Conservation (phyloP, 257 asterid species). For the Verbena officinalis region DNA sequence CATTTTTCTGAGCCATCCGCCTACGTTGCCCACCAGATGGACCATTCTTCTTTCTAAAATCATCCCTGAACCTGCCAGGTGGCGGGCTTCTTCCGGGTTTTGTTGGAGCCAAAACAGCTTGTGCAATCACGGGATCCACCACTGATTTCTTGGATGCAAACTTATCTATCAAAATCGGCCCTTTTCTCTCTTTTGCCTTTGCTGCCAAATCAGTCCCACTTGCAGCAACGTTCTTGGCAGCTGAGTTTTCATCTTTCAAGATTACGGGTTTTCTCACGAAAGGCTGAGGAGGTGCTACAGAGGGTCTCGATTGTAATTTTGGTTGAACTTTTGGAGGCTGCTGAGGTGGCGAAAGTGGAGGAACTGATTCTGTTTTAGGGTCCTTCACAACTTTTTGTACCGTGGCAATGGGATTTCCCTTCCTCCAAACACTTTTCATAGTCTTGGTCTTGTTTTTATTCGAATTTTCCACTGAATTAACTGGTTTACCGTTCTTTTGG, state of each 20-base stretch:
- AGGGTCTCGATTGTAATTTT: constrained; percentile 68
- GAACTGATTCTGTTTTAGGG: constrained; percentile 41
- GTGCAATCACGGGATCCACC: constrained; percentile 72
- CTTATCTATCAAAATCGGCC: constrained; percentile 85
- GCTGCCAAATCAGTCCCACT: constrained; percentile 45
- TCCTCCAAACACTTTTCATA: constrained; percentile 89
- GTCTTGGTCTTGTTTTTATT: constrained; percentile 51
- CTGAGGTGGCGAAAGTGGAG: constrained; percentile 53
- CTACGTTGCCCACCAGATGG: constrained; percentile 66
- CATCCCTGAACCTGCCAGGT: constrained; percentile 71
- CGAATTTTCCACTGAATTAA: constrained; percentile 41
- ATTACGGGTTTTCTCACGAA: constrained; percentile 69
- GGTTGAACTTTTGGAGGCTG: constrained; percentile 69
- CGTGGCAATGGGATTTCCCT: constrained; percentile 83
- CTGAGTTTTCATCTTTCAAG: constrained; percentile 80
- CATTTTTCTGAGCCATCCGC: constrained; percentile 48
- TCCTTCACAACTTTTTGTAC: constrained; percentile 67
- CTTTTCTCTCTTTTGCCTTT: constrained; percentile 64
- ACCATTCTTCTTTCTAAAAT: constrained; percentile 62
- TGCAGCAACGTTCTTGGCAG: constrained; percentile 46
- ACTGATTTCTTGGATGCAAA: constrained; percentile 90
- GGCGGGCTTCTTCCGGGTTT: constrained; percentile 68
- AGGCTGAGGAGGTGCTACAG: constrained; percentile 75
- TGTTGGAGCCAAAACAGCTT: constrained; percentile 80
- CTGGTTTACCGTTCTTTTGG: constrained; percentile 54